Evolutionary conservation across 2,329 filamentous ascomycete species (phyloP).

Genomic region (Xylariaceae sp.): DNA sequence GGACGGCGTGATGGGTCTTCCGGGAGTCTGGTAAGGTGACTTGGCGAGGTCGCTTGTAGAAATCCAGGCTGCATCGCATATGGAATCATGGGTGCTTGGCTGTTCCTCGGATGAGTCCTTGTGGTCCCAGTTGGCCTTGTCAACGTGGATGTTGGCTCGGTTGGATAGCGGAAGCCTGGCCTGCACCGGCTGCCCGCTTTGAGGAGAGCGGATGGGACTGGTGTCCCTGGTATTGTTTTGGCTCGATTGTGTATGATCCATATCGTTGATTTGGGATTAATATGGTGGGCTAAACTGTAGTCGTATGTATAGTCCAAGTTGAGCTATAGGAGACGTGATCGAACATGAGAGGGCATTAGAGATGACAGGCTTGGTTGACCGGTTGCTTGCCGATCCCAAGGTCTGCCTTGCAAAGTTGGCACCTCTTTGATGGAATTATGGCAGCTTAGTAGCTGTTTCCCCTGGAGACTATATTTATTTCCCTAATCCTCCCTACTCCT

Average conservation of each 20-base stretch:
- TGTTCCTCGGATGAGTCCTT: slow-evolving; percentile 38
- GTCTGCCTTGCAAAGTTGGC: background rate
- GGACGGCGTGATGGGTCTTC: slow-evolving; percentile 19
- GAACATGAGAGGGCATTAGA: background rate
- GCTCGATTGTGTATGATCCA: slow-evolving; percentile 12
- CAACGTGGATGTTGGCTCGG: slow-evolving; percentile 23
- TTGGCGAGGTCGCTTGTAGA: slow-evolving; percentile 31
- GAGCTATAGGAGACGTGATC: slow-evolving; percentile 8
- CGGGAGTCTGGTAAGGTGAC: slow-evolving; percentile 25
- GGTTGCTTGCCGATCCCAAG: background rate
- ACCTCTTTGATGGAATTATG: background rate
- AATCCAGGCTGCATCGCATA: slow-evolving; percentile 37
- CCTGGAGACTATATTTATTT: background rate
- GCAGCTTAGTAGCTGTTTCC: slow-evolving; percentile 1
- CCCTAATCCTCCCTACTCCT: background rate
- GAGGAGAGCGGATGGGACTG: background rate
- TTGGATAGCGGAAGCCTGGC: slow-evolving; percentile 28
- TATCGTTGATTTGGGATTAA: slow-evolving; percentile 15
- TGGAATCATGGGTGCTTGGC: slow-evolving; percentile 36
- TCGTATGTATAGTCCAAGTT: slow-evolving; percentile 17
- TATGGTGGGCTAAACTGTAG: slow-evolving; percentile 13
- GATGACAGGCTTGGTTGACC: background rate
- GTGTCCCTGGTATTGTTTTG: slow-evolving; percentile 12
- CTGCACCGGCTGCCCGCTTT: slow-evolving; percentile 1
- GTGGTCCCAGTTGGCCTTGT: slow-evolving; percentile 29